phyloP scores from a whole-genome alignment of 768 basidiomycete species.

The Trametes cingulata region DNA sequence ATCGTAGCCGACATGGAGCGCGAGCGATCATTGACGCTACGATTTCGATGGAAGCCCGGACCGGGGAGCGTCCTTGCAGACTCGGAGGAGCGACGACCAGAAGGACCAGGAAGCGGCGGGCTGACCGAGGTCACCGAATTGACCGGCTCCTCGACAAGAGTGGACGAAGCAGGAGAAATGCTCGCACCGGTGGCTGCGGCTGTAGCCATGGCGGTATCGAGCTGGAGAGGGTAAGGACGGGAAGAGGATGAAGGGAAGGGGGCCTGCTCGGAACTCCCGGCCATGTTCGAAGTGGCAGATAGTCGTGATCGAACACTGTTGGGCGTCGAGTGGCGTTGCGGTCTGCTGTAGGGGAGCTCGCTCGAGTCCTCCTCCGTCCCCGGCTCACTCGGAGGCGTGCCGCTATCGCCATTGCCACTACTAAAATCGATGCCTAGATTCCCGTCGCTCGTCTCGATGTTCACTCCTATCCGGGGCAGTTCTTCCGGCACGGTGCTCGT shows the following conservation, averaged over 20 bases:
- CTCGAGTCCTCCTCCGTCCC: slow-evolving; percentile 23
- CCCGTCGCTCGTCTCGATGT: slow-evolving; percentile 57
- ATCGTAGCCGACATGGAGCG: slow-evolving; percentile 76
- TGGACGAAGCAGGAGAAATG: slow-evolving; percentile 41
- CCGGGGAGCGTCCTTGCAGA: slow-evolving; percentile 63
- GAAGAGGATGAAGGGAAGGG: slow-evolving; percentile 41
- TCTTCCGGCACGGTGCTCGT: slow-evolving; percentile 21
- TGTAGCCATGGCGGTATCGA: slow-evolving; percentile 48
- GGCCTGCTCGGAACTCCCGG: slow-evolving; percentile 26
- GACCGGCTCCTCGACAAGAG: slow-evolving; percentile 37
- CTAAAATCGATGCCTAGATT: slow-evolving; percentile 55
- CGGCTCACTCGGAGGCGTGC: slow-evolving; percentile 22
- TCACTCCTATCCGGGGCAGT: slow-evolving; percentile 42
- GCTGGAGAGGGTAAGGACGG: slow-evolving; percentile 55
- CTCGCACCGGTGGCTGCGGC: slow-evolving; percentile 16
- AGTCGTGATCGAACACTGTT: slow-evolving; percentile 29
- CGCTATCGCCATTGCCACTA: slow-evolving; percentile 9
- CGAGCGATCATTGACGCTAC: slow-evolving; percentile 64
- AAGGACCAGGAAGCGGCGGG: not conserved
- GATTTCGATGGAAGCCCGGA: slow-evolving; percentile 56
- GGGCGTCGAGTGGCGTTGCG: slow-evolving; percentile 21
- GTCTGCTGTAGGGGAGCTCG: slow-evolving; percentile 23
- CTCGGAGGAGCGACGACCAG: slow-evolving; percentile 63
- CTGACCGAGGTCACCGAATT: slow-evolving; percentile 26
- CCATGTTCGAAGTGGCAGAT: slow-evolving; percentile 25